Evolutionary conservation across 306 rosid genomes (phyloP).

Genomic region (Cyamopsis tetragonoloba): DNA sequence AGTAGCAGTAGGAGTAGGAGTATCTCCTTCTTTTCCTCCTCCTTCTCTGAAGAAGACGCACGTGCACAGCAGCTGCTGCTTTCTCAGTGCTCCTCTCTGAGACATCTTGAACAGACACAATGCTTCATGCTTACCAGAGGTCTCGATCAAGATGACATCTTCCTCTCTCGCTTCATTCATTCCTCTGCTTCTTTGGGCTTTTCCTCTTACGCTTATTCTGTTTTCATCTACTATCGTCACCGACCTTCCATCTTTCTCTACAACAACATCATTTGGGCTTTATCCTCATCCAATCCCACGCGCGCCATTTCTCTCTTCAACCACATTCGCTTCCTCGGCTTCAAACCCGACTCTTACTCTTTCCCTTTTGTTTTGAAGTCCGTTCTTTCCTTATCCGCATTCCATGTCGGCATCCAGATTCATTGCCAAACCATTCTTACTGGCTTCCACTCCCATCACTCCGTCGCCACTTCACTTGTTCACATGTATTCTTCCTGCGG

Average conservation of each 20-base stretch:
- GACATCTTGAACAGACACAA: slow-evolving; percentile 53
- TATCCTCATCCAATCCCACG: slow-evolving; percentile 26
- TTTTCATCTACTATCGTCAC: slow-evolving; percentile 30
- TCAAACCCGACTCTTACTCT: slow-evolving; percentile 56
- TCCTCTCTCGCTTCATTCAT: slow-evolving; percentile 45
- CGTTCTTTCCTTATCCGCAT: slow-evolving; percentile 19
- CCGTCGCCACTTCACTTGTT: slow-evolving; percentile 40
- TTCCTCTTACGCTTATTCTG: slow-evolving; percentile 38
- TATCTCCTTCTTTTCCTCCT: not conserved
- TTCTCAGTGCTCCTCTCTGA: slow-evolving; percentile 20
- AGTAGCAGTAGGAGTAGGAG: not conserved
- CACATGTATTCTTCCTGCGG: slow-evolving; percentile 55
- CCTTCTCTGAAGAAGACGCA: not conserved
- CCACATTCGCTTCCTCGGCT: slow-evolving; percentile 12
- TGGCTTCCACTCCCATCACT: slow-evolving; percentile 35
- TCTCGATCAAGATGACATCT: slow-evolving; percentile 39
- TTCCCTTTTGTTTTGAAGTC: slow-evolving; percentile 56
- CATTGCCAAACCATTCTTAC: slow-evolving; percentile 45
- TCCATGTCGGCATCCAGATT: slow-evolving; percentile 40
- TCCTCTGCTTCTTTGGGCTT: slow-evolving; percentile 43
- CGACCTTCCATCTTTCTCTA: slow-evolving; percentile 32
- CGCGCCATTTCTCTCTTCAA: slow-evolving; percentile 37
- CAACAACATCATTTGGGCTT: slow-evolving; percentile 47
- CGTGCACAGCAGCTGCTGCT: slow-evolving; percentile 6
- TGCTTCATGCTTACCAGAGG: slow-evolving; percentile 36